Conservation (phyloP, 78 protist genomes). For the Neovahlkampfia damariscottae region DNA sequence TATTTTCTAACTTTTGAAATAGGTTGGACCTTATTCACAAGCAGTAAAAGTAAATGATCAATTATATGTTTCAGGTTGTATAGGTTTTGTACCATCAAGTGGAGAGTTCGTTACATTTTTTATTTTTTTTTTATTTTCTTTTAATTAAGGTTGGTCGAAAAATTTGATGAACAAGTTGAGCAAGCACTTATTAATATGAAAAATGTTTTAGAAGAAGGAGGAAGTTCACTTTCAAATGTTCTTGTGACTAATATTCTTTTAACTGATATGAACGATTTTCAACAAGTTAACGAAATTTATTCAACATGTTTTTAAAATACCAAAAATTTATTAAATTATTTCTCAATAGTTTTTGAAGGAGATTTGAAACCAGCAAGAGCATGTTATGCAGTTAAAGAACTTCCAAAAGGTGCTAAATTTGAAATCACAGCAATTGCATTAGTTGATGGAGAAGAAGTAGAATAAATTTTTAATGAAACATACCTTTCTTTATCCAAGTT, state of each 20-base stretch:
- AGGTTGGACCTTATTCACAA: conserved; percentile 30
- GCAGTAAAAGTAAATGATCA: conserved; percentile 14
- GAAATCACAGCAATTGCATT: conserved; percentile 38
- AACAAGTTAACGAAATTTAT: conserved; percentile 40
- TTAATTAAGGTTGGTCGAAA: too few species aligned
- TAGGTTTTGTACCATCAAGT: conserved; percentile 22
- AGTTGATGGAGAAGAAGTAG: too few species aligned
- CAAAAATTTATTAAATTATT: too few species aligned
- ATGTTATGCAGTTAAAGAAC: neutral
- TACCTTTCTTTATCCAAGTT: too few species aligned
- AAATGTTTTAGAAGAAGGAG: conserved; percentile 32
- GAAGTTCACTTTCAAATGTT: conserved; percentile 17
- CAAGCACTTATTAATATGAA: conserved; percentile 22
- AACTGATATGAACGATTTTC: conserved; percentile 41
- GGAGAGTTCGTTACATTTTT: conserved; percentile 10
- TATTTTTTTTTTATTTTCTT: too few species aligned
- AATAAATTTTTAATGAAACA: too few species aligned
- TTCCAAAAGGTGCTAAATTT: conserved; percentile 22
- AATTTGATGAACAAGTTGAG: conserved; percentile 17
- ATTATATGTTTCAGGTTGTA: conserved; percentile 28
- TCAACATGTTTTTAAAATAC: too few species aligned
- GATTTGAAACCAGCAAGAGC: conserved; percentile 53
- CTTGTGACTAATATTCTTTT: conserved; percentile 21
- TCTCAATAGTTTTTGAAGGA: neutral
- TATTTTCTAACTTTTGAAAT: too few species aligned